A percentile compares a stretch with the other conserved stretches of the same genome.
phyloP scores from a whole-genome alignment of 371 early-diverging fungal genomes.

The Mucor velutinosus region DNA sequence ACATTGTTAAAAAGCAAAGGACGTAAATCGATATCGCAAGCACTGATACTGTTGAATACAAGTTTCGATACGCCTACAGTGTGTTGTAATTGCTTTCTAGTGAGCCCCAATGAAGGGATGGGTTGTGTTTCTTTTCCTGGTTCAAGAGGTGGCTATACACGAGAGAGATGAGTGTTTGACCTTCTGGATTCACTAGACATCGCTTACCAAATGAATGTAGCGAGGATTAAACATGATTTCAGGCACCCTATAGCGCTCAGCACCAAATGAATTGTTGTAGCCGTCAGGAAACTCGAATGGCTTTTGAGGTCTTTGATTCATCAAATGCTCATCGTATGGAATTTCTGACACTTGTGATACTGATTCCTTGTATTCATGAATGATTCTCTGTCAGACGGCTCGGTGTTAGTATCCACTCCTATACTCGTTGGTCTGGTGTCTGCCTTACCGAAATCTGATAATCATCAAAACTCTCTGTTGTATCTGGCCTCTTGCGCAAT shows the following conservation, averaged over 20 bases:
- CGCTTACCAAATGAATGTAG: slow-evolving; percentile 13
- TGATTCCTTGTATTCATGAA: slow-evolving; percentile 93
- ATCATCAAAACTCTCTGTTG: slow-evolving; percentile 69
- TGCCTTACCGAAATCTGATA: slow-evolving; percentile 62
- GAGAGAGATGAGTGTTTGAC: background rate
- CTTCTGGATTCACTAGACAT: background rate
- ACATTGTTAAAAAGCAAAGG: slow-evolving; percentile 79
- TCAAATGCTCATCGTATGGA: slow-evolving; percentile 60
- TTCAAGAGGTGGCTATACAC: slow-evolving; percentile 18
- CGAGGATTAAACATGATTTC: slow-evolving; percentile 76
- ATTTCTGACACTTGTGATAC: slow-evolving; percentile 85
- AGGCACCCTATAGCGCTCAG: slow-evolving; percentile 80
- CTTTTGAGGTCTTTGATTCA: slow-evolving; percentile 66
- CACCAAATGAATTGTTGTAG: slow-evolving; percentile 81
- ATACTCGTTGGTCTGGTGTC: background rate
- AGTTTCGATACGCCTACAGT: slow-evolving; percentile 67
- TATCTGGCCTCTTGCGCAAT: slow-evolving; percentile 58
- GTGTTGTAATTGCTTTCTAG: slow-evolving; percentile 40
- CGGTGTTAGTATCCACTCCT: background rate
- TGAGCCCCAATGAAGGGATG: slow-evolving; percentile 32
- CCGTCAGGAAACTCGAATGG: slow-evolving; percentile 95
- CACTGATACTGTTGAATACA: slow-evolving; percentile 66
- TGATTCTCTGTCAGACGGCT: slow-evolving; percentile 41
- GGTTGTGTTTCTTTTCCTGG: slow-evolving; percentile 20
- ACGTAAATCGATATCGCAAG: slow-evolving; percentile 89